Percentiles rank a stretch among this genome's conserved stretches.
phyloP scores from a whole-genome alignment of 2,329 filamentous ascomycete genomes.

The Xylariaceae sp. region DNA sequence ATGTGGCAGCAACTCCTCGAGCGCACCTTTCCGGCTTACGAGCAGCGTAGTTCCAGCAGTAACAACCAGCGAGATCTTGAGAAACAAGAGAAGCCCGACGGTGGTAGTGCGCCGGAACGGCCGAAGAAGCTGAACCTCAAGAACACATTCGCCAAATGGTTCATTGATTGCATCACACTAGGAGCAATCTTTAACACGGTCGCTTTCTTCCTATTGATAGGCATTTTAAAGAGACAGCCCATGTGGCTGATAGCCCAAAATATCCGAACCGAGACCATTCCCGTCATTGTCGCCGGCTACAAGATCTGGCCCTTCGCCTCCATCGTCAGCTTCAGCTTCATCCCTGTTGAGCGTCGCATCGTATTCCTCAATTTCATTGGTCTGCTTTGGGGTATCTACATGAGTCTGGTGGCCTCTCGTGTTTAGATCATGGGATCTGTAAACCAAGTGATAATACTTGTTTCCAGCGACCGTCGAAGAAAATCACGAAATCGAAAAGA shows the following conservation, averaged over 20 bases:
- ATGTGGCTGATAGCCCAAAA: conserved; percentile 36
- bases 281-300: conserved; percentile 46
- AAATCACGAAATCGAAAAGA: background rate
- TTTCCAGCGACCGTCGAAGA: background rate
- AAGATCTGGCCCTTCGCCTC: conserved; percentile 51
- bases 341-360: conserved; percentile 47
- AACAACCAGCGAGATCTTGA: conserved; percentile 23
- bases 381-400: conserved; percentile 49
- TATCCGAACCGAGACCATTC: conserved; percentile 41
- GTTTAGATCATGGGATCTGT: conserved; percentile 26
- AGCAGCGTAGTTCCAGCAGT: conserved; percentile 8
- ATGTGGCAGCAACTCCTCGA: conserved; percentile 56
- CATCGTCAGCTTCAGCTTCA: conserved; percentile 46
- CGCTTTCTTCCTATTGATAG: conserved; percentile 46
- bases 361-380: conserved; percentile 48
- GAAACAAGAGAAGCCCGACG: conserved; percentile 21
- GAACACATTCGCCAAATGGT: conserved; percentile 47
- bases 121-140: conserved; percentile 36
- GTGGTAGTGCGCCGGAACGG: conserved; percentile 12
- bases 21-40: conserved; percentile 47
- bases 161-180: conserved; percentile 46
- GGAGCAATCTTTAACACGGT: conserved; percentile 45
- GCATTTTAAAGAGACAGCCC: conserved; percentile 40
- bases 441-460: background rate
- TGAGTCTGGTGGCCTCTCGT: conserved; percentile 44